Evolutionary conservation across 2,329 filamentous ascomycete species (phyloP).

Genomic region (Cadophora sp.): DNA sequence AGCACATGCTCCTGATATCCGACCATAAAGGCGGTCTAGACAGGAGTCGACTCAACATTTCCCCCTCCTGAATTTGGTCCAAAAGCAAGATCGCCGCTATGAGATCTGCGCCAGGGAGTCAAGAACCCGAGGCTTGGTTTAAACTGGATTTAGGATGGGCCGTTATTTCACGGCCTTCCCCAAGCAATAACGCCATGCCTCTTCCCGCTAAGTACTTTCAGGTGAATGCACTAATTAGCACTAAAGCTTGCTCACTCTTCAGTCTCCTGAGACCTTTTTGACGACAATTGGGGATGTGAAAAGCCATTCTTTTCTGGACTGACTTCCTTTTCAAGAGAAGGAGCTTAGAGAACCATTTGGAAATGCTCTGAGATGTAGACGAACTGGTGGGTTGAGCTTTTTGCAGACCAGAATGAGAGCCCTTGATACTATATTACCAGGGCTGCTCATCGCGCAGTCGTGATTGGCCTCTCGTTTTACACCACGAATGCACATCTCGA

Average conservation of each 20-base stretch:
- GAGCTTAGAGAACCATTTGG: neutral
- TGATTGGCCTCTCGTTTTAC: constrained; percentile 3
- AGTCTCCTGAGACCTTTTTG: neutral
- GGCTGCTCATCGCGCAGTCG: neutral
- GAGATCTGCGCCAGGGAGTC: constrained; percentile 6
- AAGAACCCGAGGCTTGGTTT: neutral
- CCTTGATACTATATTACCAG: neutral
- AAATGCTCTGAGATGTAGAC: neutral
- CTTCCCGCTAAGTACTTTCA: neutral
- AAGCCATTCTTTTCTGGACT: neutral
- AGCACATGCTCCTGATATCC: neutral
- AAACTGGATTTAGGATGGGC: neutral
- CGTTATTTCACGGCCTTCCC: neutral
- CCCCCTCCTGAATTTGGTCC: neutral
- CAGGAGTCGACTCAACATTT: neutral
- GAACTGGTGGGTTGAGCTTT: constrained; percentile 8
- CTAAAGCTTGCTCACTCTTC: neutral
- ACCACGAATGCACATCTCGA: constrained; percentile 10
- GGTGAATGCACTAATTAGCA: neutral
- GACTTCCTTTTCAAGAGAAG: neutral
- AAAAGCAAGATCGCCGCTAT: constrained; percentile 2
- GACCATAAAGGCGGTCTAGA: neutral
- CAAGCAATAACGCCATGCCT: neutral
- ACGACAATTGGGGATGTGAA: neutral
- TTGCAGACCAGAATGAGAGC: neutral